Evolutionary conservation across 2,329 filamentous ascomycete species (phyloP), one percentile per base, ranked within the genome.

Genomic region (Rhytidhysteron rufulum): DNA sequence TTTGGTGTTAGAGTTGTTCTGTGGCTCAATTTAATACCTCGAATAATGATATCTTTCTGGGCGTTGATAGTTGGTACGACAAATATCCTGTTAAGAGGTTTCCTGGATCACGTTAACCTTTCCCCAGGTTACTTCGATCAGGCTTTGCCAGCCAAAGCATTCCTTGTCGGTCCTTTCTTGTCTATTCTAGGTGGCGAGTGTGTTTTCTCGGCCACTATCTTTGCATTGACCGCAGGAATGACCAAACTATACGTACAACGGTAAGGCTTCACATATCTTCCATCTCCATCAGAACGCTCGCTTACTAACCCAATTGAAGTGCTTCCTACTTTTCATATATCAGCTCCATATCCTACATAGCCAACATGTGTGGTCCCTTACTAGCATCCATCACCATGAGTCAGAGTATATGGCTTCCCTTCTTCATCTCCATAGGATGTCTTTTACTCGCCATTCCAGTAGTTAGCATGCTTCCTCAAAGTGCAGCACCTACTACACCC

Each of bases 301-400:
- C n/a, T n/a, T n/a, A n/a, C n/a, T n/a, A n/a, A n/a, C n/a, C n/a
- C n/a, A n/a, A n/a, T n/a, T 17, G 9, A 30, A 64, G 60, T 5
- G 58, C 62, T 27, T 60, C 61, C 1, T 60, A 60, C 44, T 63
- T 65, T 36, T 63, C 60, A 0, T 63, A 63, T 31, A 53, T 65
- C 27, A 59, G 40, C 10, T 52, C 49, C 10, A 39, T 50, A 15
- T 38, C 43, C 6, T 66, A 66, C 29, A 54, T 67, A 1, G 57
- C 63, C 15, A 51, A 53, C 3, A 62, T 66, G 16, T 30, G 48
- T 5, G 60, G 63, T 2, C 63, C 63, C 2, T 58, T 62, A 1
- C 38, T 66, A 19, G 61, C 63, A 1, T 57, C 61, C 0, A 45
- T 55, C 30, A 57, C 57, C 2, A 65, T 67, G 61, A 60, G 55